Base-by-base conservation (phyloP, 2,329 filamentous ascomycete genomes). In the Lachnellula willkommii region DNA sequence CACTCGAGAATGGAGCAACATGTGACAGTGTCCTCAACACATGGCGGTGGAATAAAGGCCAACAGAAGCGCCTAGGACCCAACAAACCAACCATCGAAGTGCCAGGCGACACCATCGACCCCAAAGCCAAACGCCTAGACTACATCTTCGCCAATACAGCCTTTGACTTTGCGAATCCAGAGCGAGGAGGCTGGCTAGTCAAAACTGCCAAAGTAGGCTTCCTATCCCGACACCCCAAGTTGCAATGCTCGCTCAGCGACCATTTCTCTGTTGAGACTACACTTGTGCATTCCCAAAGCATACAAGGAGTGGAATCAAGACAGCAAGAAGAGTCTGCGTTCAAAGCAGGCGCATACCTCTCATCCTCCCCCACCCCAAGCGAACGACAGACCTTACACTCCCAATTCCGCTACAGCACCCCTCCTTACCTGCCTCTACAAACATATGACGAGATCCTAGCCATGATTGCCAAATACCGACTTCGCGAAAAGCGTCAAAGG, bases 261-360 rank as follows among this genome's bases (percentile, higher is more conserved):
- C 94, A 97, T 71, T 97, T 96, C 71, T 91, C 90, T 22, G 88
- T 97, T 52, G 88, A 93, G 69, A 85, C 89, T 5, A 91, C 89
- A 0, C 77, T 97, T 9, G 35, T 65, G 2, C 63, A 66, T 50
- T 64, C 63, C 4, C 61, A 55, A 26, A 47, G 56, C 11, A 36
- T 62, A 6, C 57, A 63, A 15, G 52, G 54, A 26, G 50, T 58
- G 20, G 52, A 58, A 4, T 50, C 47, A 3, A 58, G 60, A 28
- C 47, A 60, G n/a, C 58, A 61, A 7, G 61, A 66, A 17, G 59
- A 65, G 32, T 50, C 57, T 3, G 61, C 60, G 2, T 52, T 68
- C 1, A 55, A 59, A 14, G 66, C 67, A 40, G 68, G 65, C 2
- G 57, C 60, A 4, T 68, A 32, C 28, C 28, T 62, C 50, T 57